A percentile compares a stretch with the other conserved stretches of the same genome.
Conservation (phyloP, 306 rosid genomes). For the Carpinus viminea region DNA sequence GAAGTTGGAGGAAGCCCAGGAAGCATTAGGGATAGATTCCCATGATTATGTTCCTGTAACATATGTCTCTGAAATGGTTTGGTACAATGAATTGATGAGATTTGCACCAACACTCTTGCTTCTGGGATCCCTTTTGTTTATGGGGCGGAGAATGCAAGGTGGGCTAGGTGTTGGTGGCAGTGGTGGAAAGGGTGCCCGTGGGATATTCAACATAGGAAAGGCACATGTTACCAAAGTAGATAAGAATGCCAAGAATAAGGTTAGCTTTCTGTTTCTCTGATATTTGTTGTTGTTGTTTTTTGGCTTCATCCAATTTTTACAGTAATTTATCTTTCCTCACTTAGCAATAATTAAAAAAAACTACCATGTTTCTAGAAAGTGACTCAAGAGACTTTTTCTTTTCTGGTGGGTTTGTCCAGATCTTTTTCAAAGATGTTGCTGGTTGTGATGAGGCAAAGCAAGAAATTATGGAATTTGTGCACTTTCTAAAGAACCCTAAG, state of each 20-base stretch:
- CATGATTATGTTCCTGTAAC: slow-evolving; percentile 90
- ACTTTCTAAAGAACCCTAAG: slow-evolving; percentile 88
- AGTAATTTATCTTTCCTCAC: slow-evolving; percentile 5
- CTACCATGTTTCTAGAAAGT: neutral
- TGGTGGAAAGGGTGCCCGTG: slow-evolving; percentile 73
- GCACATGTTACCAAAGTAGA: slow-evolving; percentile 85
- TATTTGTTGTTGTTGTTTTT: neutral
- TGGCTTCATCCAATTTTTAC: slow-evolving; percentile 15
- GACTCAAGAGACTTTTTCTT: slow-evolving; percentile 13
- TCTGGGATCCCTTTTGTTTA: slow-evolving; percentile 61
- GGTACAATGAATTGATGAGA: slow-evolving; percentile 70
- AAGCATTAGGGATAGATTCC: slow-evolving; percentile 72
- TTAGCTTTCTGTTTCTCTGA: slow-evolving; percentile 21
- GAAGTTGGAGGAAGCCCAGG: slow-evolving; percentile 97
- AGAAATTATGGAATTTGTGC: slow-evolving; percentile 98
- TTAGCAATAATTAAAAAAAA: neutral
- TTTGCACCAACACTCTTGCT: slow-evolving; percentile 76
- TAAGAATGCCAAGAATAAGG: slow-evolving; percentile 91
- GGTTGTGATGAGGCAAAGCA: slow-evolving; percentile 98
- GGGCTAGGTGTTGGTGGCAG: slow-evolving; percentile 83
- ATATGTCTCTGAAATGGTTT: slow-evolving; percentile 72
- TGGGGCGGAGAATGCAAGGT: slow-evolving; percentile 85
- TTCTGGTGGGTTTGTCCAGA: slow-evolving; percentile 38
- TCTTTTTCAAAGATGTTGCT: slow-evolving; percentile 90
- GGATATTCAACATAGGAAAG: slow-evolving; percentile 93